Percentiles rank a stretch among this genome's conserved stretches.
Evolutionary conservation across 768 basidiomycete species (phyloP).

Genomic region (Dentipellis fragilis): DNA sequence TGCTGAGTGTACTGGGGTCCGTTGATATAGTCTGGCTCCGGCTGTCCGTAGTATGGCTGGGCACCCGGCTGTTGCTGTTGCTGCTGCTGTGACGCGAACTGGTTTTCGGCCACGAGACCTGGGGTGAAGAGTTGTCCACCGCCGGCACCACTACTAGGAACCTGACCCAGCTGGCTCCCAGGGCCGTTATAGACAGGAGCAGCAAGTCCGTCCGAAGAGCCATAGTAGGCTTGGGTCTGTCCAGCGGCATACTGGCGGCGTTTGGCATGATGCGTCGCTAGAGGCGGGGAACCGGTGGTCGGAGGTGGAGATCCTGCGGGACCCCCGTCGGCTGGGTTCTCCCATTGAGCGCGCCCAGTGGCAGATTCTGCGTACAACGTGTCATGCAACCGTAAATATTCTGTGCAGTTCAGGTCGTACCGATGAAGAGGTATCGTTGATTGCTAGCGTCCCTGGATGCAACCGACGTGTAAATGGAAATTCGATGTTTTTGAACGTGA

Average conservation of each 20-base stretch:
- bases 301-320: constrained; percentile 28
- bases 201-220: constrained; percentile 29
- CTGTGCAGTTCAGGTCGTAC: constrained; percentile 32
- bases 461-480: constrained; percentile 13
- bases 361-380: constrained; percentile 51
- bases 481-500: neutral
- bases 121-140: constrained; percentile 72
- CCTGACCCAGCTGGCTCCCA: constrained; percentile 9
- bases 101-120: constrained; percentile 62
- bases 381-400: neutral
- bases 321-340: constrained; percentile 42
- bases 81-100: constrained; percentile 55
- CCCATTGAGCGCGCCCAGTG: constrained; percentile 85
- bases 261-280: constrained; percentile 37
- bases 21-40: constrained; percentile 34
- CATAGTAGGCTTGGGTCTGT: constrained; percentile 86
- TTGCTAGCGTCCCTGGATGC: constrained; percentile 60
- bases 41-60: constrained; percentile 39
- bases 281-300: constrained; percentile 35
- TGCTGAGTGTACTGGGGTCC: constrained; percentile 35
- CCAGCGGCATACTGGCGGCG: constrained; percentile 92
- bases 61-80: constrained; percentile 23
- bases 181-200: constrained; percentile 38
- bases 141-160: constrained; percentile 29
- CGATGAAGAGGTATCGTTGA: constrained; percentile 83